A percentile compares a stretch with the other conserved stretches of the same genome.
phyloP scores from a whole-genome alignment of 305 asterid species.

The Ajuga reptans region DNA sequence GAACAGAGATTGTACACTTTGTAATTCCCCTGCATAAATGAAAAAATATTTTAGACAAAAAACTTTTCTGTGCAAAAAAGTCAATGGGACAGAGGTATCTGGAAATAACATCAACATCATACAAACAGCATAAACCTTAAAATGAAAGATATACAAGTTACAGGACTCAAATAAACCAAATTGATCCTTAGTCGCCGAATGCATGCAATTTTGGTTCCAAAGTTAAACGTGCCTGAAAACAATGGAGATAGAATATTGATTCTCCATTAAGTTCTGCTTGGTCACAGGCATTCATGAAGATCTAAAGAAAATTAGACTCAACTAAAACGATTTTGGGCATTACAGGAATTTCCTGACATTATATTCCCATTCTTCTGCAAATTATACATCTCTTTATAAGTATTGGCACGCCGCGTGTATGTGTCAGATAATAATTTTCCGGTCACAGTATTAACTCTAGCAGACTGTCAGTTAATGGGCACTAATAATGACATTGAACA shows the following conservation, averaged over 20 bases:
- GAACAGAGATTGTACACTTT: conserved; percentile 98
- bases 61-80: background rate
- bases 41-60: conserved; percentile 12
- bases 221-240: background rate
- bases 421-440: background rate
- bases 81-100: background rate
- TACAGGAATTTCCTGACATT: background rate
- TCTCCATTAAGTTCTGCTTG: background rate
- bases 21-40: conserved; percentile 68
- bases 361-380: background rate
- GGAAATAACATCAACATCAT: conserved; percentile 2
- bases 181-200: background rate
- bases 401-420: background rate
- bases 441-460: background rate
- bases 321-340: background rate
- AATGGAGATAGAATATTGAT: background rate
- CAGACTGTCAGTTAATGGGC: background rate
- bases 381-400: background rate
- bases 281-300: background rate
- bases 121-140: background rate
- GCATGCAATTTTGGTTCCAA: background rate
- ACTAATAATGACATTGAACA: background rate
- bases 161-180: conserved; percentile 4
- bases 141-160: background rate
- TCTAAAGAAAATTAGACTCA: background rate